These are phyloP conservation scores for Stenogyne calaminthoides DNA, from an alignment of 305 asterid species.

Conservation along the genomic window DNA sequence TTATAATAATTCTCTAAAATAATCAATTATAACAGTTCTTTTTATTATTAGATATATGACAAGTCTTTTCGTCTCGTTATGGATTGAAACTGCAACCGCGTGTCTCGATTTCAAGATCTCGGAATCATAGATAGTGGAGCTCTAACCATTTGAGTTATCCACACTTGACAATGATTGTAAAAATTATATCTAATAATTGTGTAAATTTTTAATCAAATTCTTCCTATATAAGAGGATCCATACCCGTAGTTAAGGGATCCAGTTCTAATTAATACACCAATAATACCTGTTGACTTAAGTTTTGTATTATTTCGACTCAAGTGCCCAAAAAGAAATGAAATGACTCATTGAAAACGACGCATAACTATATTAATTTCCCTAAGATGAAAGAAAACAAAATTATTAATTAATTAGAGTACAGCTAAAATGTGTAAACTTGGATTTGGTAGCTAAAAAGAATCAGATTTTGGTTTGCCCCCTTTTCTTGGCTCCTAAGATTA, in stretches of 20 bases:
- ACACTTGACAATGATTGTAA: too few relatives aligned
- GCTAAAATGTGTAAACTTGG: conserved; percentile 12
- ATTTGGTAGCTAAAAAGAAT: conserved; percentile 35
- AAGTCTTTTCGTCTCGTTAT: too few relatives aligned
- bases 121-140: too few relatives aligned
- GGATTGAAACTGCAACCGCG: too few relatives aligned
- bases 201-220: too few relatives aligned
- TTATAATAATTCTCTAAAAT: too few relatives aligned
- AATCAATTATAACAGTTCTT: too few relatives aligned
- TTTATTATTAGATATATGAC: too few relatives aligned
- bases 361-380: background rate
- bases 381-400: conserved; percentile 5
- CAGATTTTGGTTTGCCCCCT: conserved; percentile 22
- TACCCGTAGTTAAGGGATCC: background rate
- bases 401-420: background rate
- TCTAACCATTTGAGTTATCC: too few relatives aligned
- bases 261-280: background rate
- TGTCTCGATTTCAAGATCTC: too few relatives aligned
- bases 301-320: background rate
- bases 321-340: background rate
- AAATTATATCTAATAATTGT: too few relatives aligned
- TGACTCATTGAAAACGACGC: conserved; percentile 28
- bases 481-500: background rate
- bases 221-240: too few relatives aligned
- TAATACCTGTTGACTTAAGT: background rate